Conservation (phyloP, 2,329 filamentous ascomycete genomes). For the Fusarium irregulare region DNA sequence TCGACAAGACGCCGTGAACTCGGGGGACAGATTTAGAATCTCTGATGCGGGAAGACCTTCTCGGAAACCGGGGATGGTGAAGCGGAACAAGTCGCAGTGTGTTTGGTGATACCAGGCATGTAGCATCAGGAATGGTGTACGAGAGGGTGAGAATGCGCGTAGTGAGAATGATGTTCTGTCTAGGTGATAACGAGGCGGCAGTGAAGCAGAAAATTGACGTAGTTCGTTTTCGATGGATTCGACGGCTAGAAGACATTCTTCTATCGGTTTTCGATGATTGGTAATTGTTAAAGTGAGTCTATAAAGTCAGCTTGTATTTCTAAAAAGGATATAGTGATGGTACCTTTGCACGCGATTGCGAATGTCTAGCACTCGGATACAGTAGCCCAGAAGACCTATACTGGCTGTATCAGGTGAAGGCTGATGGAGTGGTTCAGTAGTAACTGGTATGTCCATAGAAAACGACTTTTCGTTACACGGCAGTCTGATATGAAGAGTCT, state of each 20-base stretch:
- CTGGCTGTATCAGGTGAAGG: neutral
- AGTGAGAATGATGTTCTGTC: slow-evolving; percentile 37
- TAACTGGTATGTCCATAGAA: slow-evolving; percentile 10
- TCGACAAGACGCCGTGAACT: slow-evolving; percentile 1
- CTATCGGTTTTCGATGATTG: slow-evolving; percentile 30
- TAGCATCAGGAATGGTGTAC: slow-evolving; percentile 40
- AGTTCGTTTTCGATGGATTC: slow-evolving; percentile 30
- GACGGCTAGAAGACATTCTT: slow-evolving; percentile 6
- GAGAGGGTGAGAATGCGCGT: slow-evolving; percentile 34
- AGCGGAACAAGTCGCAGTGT: slow-evolving; percentile 43
- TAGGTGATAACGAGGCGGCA: slow-evolving; percentile 26
- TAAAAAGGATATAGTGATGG: accelerated
- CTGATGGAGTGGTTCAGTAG: neutral
- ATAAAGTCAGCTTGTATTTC: neutral
- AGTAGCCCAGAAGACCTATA: slow-evolving; percentile 19
- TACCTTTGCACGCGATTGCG: slow-evolving; percentile 29
- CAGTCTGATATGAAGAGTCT: slow-evolving; percentile 6
- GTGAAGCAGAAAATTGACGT: slow-evolving; percentile 3
- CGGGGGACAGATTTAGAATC: slow-evolving; percentile 1
- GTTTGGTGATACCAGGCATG: slow-evolving; percentile 46
- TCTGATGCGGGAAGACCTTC: slow-evolving; percentile 14
- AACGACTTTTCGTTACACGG: slow-evolving; percentile 23
- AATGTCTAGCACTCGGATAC: slow-evolving; percentile 16
- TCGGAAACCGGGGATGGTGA: slow-evolving; percentile 34
- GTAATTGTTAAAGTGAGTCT: slow-evolving; percentile 39